phyloP scores from a whole-genome alignment of 2,329 filamentous ascomycete species.

The Camillea tinctor region DNA sequence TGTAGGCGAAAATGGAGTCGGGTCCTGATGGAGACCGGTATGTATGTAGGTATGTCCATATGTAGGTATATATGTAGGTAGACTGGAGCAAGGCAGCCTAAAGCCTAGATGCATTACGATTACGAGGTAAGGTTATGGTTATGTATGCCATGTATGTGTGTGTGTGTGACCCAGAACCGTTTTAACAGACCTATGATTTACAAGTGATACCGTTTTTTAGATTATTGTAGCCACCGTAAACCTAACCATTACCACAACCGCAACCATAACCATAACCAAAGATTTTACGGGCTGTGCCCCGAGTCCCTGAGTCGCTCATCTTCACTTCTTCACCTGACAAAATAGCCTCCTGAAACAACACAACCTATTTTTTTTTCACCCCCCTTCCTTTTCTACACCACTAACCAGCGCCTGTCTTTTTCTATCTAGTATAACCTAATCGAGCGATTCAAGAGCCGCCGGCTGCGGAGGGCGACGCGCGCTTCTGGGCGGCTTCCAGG shows the following conservation, averaged over 20 bases:
- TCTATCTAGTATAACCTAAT: neutral
- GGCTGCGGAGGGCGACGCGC: neutral
- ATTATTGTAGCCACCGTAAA: neutral
- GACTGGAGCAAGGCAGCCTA: neutral
- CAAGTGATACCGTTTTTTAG: neutral
- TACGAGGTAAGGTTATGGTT: too few relatives aligned
- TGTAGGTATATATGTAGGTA: neutral
- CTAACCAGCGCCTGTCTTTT: neutral
- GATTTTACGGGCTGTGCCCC: too few relatives aligned
- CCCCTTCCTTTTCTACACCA: too few relatives aligned
- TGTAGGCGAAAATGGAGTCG: neutral
- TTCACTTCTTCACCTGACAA: too few relatives aligned
- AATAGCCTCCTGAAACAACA: neutral
- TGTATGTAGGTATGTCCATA: too few relatives aligned
- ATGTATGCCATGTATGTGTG: neutral
- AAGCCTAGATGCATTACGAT: too few relatives aligned
- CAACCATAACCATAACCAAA: too few relatives aligned
- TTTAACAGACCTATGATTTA: neutral
- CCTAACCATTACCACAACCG: neutral
- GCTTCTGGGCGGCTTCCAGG: neutral
- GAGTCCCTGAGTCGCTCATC: too few relatives aligned
- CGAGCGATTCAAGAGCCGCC: neutral
- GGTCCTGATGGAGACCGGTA: neutral
- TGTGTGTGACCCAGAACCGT: neutral
- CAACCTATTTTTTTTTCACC: neutral